These are phyloP conservation scores for Pleurozium schreberi DNA, from an alignment of 225 moss, liverwort and hornwort genomes.

Conservation along the genomic window DNA sequence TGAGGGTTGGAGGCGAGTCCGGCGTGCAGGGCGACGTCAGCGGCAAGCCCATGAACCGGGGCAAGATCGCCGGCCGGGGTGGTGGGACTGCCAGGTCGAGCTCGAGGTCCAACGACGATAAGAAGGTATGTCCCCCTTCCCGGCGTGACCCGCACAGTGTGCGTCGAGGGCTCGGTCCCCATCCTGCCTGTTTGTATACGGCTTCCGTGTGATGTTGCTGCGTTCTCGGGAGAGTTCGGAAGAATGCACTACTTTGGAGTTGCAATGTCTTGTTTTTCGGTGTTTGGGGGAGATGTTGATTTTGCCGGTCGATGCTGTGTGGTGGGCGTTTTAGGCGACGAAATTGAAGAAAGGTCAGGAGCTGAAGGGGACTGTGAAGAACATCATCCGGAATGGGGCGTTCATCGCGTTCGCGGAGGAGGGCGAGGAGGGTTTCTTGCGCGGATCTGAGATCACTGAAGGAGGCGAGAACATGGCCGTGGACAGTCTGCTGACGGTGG, in stretches of 20 bases:
- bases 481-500: conserved; percentile 56
- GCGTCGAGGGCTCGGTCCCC: neutral
- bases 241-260: neutral
- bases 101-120: conserved; percentile 36
- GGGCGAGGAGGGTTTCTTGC: conserved; percentile 82
- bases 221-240: neutral
- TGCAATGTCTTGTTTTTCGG: neutral
- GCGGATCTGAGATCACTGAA: conserved; percentile 64
- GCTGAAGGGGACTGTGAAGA: conserved; percentile 88
- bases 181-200: neutral
- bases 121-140: conserved; percentile 12
- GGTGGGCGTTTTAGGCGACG: conserved; percentile 20
- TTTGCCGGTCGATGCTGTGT: neutral
- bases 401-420: conserved; percentile 48
- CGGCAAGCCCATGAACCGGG: conserved; percentile 50
- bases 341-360: conserved; percentile 76
- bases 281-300: neutral
- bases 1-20: neutral
- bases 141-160: neutral
- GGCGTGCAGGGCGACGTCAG: conserved; percentile 30
- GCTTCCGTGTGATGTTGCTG: neutral
- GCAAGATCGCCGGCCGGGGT: conserved; percentile 74
- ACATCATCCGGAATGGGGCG: conserved; percentile 67
- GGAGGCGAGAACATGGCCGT: conserved; percentile 84
- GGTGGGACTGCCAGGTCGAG: conserved; percentile 5